Evolutionary conservation across 1,139 yeast genomes (phyloP), one percentile per base, ranked within the genome.

Genomic region (Saccharomyces hybrid): DNA sequence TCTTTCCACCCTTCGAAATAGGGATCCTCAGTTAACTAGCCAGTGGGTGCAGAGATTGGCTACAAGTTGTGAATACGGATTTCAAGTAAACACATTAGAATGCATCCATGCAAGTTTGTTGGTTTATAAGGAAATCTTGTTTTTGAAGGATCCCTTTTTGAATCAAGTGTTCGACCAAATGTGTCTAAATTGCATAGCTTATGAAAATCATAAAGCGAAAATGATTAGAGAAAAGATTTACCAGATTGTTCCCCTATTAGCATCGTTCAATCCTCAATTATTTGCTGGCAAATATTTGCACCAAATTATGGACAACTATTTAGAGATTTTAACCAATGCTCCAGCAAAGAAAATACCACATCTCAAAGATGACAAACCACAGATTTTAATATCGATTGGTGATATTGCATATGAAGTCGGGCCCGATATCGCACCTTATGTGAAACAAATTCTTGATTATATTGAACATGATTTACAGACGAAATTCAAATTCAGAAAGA

Each of bases 251-350:
- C 97, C 99, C 0, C 78, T 86, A 42, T 72, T 95, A 48, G 96
- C 97, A 52, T 78, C 82, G 51, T 91, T 87, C 60, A 86, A 88
- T 60, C 82, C 91, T 0, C 81, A 80, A 46, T 78, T 83, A 52
- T 95, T 93, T 72, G 88, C 89, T 16, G 87, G 85, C 60, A 81
- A 82, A 63, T 90, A 88, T 65, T 76, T 93, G 68, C 96, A 89
- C 65, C 79, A 88, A 60, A 84, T 95, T 3, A 78, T 91, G 72
- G 77, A 84, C 34, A 87, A 88, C 69, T 85, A 90, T 65, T 77
- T 91, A 55, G 79, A 87, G 0, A 95, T 88, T 62, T 75, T 95
- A 62, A 57, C 62, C 1, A 61, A 59, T 42, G 59, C 66, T 2
- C 54, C 65, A 3, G 61, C 60, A 23, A 57, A 58, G 38, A 59